Percentiles rank a stretch among this genome's conserved stretches.
These are phyloP conservation scores for Leucosporidium yakuticum DNA, from an alignment of 768 basidiomycete species.

Conservation along the genomic window DNA sequence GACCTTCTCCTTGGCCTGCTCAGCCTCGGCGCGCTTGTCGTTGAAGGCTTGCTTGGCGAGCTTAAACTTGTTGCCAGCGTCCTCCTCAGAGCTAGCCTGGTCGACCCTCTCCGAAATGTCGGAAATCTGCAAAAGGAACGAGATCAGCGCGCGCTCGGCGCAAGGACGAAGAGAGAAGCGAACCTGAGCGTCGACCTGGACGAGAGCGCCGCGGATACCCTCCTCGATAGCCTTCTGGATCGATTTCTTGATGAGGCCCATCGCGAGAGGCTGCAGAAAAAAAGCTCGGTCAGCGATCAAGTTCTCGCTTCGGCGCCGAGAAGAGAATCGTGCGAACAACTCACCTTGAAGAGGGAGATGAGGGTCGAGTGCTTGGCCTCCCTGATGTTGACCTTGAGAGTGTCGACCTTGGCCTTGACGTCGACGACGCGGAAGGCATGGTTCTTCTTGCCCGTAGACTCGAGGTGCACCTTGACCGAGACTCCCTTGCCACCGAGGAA, in stretches of 20 bases:
- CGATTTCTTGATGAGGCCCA: slow-evolving; percentile 72
- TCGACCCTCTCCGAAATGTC: slow-evolving; percentile 75
- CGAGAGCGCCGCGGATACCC: slow-evolving; percentile 70
- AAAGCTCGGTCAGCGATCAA: no score
- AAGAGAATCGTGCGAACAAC: slow-evolving; percentile 42
- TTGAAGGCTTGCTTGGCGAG: slow-evolving; percentile 63
- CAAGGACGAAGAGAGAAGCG: no score
- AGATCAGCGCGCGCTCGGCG: no score
- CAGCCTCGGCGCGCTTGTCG: slow-evolving; percentile 54
- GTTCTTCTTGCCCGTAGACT: slow-evolving; percentile 44
- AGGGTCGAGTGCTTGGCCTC: slow-evolving; percentile 84
- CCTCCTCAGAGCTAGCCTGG: slow-evolving; percentile 51
- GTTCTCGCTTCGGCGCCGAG: no score
- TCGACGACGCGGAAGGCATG: slow-evolving; percentile 45
- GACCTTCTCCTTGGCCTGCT: slow-evolving; percentile 49
- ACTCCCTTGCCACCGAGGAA: slow-evolving; percentile 67
- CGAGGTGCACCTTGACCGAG: slow-evolving; percentile 50
- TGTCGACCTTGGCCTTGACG: slow-evolving; percentile 61
- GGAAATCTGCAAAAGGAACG: no score
- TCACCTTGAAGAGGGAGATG: slow-evolving; percentile 66
- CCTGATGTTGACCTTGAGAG: slow-evolving; percentile 81
- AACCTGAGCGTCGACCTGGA: slow-evolving; percentile 83
- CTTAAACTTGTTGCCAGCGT: slow-evolving; percentile 49
- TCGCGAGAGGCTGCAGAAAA: slow-evolving; percentile 51
- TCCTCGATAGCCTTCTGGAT: slow-evolving; percentile 59